phyloP scores from a whole-genome alignment of 768 basidiomycete genomes.

The Hygrocybe coccinea region DNA sequence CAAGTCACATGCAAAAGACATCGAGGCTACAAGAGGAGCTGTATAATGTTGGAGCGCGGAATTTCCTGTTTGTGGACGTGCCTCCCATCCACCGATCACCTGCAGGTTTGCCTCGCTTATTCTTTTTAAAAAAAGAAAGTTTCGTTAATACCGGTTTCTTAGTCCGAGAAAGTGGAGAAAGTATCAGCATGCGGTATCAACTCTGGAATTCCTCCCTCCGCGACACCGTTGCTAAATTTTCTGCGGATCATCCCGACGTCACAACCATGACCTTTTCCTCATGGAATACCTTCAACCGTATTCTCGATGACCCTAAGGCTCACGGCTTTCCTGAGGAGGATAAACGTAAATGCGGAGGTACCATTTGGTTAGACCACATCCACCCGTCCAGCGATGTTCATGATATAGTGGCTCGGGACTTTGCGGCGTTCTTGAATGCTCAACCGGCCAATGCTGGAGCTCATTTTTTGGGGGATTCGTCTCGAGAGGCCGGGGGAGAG shows the following conservation, averaged over 20 bases:
- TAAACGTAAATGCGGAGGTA: conserved; percentile 29
- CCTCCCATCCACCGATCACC: conserved; percentile 53
- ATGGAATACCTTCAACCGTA: conserved; percentile 38
- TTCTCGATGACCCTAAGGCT: conserved; percentile 42
- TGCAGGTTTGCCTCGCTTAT: conserved; percentile 27
- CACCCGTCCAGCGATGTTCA: conserved; percentile 53
- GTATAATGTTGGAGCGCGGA: conserved; percentile 45
- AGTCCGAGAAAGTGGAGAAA: background rate
- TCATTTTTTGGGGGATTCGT: background rate
- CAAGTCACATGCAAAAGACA: conserved; percentile 29
- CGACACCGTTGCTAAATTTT: conserved; percentile 33
- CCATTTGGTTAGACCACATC: conserved; percentile 48
- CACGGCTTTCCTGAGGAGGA: conserved; percentile 39
- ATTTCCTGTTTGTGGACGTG: conserved; percentile 58
- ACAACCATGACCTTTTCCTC: conserved; percentile 50
- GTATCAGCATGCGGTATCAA: background rate
- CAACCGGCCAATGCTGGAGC: background rate
- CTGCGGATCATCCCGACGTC: conserved; percentile 36
- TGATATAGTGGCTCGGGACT: conserved; percentile 41
- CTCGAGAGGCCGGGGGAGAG: background rate
- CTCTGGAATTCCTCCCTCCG: conserved; percentile 46
- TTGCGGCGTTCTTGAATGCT: conserved; percentile 36
- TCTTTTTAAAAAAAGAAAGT: background rate
- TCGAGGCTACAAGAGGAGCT: conserved; percentile 45
- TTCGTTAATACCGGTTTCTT: background rate